Evolutionary conservation across 2,329 filamentous ascomycete species (phyloP).

Genomic region (Pseudovirgaria hyperparasitica): DNA sequence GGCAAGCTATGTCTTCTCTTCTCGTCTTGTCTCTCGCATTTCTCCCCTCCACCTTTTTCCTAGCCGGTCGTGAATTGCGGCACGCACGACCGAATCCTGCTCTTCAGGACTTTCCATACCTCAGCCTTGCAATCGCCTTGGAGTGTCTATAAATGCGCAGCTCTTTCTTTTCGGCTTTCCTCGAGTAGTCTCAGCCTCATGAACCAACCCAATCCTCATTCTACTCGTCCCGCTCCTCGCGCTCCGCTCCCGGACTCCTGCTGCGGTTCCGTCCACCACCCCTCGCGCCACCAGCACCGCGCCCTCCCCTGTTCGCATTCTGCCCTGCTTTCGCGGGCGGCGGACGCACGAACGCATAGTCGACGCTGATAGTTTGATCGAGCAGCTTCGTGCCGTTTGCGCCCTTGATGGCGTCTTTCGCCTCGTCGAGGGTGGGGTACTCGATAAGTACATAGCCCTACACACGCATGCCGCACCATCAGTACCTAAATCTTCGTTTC

Average conservation of each 20-base stretch:
- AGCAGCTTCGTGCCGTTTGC: constrained; percentile 67
- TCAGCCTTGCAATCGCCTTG: no score
- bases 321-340: constrained; percentile 44
- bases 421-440: constrained; percentile 67
- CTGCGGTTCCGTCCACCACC: constrained; percentile 24
- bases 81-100: no score
- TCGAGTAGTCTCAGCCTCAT: no score
- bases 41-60: no score
- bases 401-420: constrained; percentile 67
- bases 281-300: constrained; percentile 7
- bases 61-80: no score
- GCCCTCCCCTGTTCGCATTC: constrained; percentile 17
- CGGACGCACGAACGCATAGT: constrained; percentile 76
- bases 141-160: no score
- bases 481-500: no score
- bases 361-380: constrained; percentile 68
- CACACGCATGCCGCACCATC: background rate
- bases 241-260: constrained; percentile 29
- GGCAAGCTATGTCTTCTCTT: no score
- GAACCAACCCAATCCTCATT: no score
- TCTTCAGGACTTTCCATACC: no score
- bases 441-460: constrained; percentile 80
- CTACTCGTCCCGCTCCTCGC: constrained; percentile 21
- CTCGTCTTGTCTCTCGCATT: no score
- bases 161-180: no score